Evolutionary conservation across 345 rosid species (phyloP), one percentile per base, ranked within the genome.

Genomic region (Ailanthus altissimus): DNA sequence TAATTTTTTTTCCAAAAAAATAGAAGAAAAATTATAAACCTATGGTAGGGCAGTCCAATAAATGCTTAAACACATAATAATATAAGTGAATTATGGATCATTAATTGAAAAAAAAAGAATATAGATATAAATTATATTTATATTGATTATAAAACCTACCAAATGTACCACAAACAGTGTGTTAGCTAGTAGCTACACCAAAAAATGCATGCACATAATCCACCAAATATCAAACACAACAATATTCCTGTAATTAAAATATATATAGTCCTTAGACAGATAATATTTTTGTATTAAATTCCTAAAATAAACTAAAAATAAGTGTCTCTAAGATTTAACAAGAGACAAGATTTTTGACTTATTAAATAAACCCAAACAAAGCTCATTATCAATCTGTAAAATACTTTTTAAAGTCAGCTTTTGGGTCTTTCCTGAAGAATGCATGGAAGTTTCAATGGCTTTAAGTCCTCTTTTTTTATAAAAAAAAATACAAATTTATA

Each of bases 391-490:
- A 13, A 0, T 3, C 11, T 16, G 38, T 63, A 46, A 70, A 45
- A 50, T 49, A 5, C 40, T 58, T 46, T 50, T 46, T 43, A 23
- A n/a, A 69, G 84, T 86, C 82, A 80, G 80, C 84, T 28, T 46
- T 74, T 36, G 84, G 85, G 80, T 47, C 81, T 20, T 26, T 23
- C 12, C 7, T 23, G 76, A 75, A 75, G 74, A 80, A 73, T 43
- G 57, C 82, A 54, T 68, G 78, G 80, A 84, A 76, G 85, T 71
- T 84, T 80, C 87, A 38, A 21, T 25, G 8, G 5, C 49, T 53
- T 47, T 70, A 0, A 46, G 1, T 18, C 28, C 38, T 56, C 45
- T 32, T 32, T 32, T 32, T 32, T 32, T 32, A 32, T n/a, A n/a
- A n/a, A n/a, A n/a, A n/a, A n/a, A n/a, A n/a, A n/a, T n/a, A n/a